phyloP scores from a whole-genome alignment of 768 basidiomycete species.

The Pleurotus eryngii region DNA sequence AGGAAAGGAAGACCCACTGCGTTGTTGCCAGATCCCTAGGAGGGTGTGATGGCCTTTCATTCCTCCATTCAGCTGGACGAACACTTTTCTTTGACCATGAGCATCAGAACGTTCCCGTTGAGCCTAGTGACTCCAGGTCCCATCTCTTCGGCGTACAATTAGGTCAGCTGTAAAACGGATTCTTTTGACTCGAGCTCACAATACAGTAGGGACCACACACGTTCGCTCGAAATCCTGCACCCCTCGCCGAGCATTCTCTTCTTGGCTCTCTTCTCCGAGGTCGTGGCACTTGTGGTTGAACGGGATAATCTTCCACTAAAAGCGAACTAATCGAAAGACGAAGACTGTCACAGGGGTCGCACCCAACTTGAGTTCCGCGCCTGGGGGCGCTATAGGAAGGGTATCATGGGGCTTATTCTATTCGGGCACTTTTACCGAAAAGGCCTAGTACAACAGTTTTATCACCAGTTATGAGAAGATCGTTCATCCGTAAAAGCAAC shows the following conservation, averaged over 20 bases:
- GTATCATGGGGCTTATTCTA: slow-evolving; percentile 49
- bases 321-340: no score
- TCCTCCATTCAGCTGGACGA: slow-evolving; percentile 43
- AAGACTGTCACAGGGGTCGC: no score
- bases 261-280: no score
- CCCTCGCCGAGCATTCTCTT: no score
- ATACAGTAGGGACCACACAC: no score
- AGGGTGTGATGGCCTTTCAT: slow-evolving; percentile 44
- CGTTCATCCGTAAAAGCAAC: no score
- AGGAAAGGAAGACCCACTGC: slow-evolving; percentile 33
- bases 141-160: slow-evolving; percentile 61
- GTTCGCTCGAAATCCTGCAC: no score
- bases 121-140: slow-evolving; percentile 54
- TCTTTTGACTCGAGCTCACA: not conserved
- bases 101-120: slow-evolving; percentile 63
- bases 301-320: no score
- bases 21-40: slow-evolving; percentile 38
- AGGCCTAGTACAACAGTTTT: slow-evolving; percentile 31
- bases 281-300: no score
- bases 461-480: slow-evolving; percentile 26
- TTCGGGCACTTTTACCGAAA: slow-evolving; percentile 58
- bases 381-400: no score
- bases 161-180: slow-evolving; percentile 29
- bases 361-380: no score
- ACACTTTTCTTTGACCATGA: slow-evolving; percentile 46